phyloP scores from a whole-genome alignment of 495 filamentous ascomycete species.

The Aspergillus carlsbadensis region DNA sequence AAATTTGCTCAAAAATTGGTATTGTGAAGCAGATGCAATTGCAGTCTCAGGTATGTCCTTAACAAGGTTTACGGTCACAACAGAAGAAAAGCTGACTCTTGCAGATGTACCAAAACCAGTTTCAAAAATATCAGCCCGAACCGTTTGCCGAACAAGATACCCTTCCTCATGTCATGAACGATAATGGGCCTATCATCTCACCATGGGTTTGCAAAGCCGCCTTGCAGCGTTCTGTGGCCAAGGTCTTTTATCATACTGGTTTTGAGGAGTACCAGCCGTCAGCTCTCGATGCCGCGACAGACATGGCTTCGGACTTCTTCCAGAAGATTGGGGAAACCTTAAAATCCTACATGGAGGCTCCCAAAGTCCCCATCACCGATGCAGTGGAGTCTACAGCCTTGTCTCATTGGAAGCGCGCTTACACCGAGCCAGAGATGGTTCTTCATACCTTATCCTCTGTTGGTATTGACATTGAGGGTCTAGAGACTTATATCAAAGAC shows the following conservation, averaged over 20 bases:
- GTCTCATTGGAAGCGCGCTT: constrained; percentile 60
- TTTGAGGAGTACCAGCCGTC: constrained; percentile 98
- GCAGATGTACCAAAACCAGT: constrained; percentile 96
- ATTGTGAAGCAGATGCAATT: constrained; percentile 99
- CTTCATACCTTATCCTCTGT: constrained; percentile 81
- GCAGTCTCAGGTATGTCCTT: constrained; percentile 75
- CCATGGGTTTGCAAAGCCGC: constrained; percentile 76
- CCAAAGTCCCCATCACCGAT: constrained; percentile 58
- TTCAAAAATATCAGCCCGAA: constrained; percentile 93
- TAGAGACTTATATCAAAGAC: constrained; percentile 90
- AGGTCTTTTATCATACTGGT: constrained; percentile 94
- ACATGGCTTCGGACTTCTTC: constrained; percentile 89
- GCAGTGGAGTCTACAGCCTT: constrained; percentile 28
- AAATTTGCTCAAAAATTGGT: constrained; percentile 91
- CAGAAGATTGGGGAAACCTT: constrained; percentile 75
- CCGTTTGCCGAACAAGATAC: constrained; percentile 85
- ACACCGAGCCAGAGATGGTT: constrained; percentile 77
- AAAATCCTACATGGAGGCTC: constrained; percentile 77
- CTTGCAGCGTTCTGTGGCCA: constrained; percentile 83
- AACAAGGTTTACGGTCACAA: too few relatives aligned
- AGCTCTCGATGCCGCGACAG: constrained; percentile 85
- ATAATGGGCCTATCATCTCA: constrained; percentile 83
- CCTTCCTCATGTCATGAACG: constrained; percentile 79
- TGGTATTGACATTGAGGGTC: constrained; percentile 73
- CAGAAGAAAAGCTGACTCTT: constrained; percentile 2